Base-by-base conservation (phyloP, 2,329 filamentous ascomycete genomes). In the Colletotrichum destructivum region DNA sequence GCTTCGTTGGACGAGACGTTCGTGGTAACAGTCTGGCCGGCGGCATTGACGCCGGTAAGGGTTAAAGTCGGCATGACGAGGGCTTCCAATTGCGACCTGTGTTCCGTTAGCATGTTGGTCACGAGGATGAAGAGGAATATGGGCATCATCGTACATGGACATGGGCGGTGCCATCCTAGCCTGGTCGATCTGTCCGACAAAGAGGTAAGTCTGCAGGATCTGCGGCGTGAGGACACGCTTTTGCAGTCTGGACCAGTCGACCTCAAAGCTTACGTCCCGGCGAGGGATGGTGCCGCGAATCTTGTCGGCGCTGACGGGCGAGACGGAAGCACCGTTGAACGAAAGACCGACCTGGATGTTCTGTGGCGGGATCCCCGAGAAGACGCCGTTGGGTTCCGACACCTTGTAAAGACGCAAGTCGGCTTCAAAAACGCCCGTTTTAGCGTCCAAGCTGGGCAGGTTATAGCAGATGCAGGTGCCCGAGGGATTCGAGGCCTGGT, bases 381-480 rank as follows among this genome's bases (percentile, higher is more conserved):
- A 92, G 4, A 78, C 80, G 42, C 84, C 89, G 4, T 82, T 86
- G 0, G 93, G 86, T 0, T 87, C 81, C 7, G 90, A 90, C 57
- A 95, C 82, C 80, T 92, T 90, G 82, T 91, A 96, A 71, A 96
- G 84, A 65, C 93, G 88, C 62, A 96, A 81, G 79, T 96, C 94
- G 40, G 93, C 93, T 81, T 93, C 89, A 79, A 96, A 96, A 18
- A 90, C 84, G 40, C 93, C 93, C 0, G 88, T 91, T 5, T 81
- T 81, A 75, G 88, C 89, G 82, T 96, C 88, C 69, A 94, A 87
- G 49, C 89, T 89, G 0, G 92, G 91, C 31, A 97, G 82, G 79
- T 96, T 97, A 84, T 96, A 96, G 87, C 94, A 97, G 59, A 94
- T 89, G 70, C 92, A 92, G 59, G 94, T 89, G 62, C 94, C 94